Evolutionary conservation across 345 rosid species (phyloP).

Genomic region (Sisymbrium altissimum): DNA sequence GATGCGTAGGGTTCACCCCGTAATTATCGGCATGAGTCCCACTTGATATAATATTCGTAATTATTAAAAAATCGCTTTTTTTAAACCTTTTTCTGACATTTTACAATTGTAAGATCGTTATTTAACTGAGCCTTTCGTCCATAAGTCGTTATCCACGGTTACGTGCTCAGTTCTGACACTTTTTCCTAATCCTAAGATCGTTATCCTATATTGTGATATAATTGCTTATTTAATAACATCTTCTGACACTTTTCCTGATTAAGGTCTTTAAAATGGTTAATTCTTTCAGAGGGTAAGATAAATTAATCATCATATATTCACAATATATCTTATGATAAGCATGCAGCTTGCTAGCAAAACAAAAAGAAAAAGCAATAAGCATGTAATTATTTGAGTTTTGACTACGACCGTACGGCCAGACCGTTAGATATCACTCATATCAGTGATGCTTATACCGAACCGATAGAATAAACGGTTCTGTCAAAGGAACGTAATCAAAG

Average conservation of each 20-base stretch:
- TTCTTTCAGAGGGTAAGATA: background rate
- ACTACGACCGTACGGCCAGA: background rate
- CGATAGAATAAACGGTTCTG: background rate
- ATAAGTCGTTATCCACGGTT: background rate
- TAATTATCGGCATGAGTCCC: slow-evolving; percentile 9
- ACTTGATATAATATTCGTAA: background rate
- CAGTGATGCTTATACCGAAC: background rate
- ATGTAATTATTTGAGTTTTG: background rate
- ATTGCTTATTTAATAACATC: background rate
- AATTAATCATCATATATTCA: too few species aligned
- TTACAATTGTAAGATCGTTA: background rate
- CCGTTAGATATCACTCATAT: background rate
- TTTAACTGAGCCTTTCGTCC: background rate
- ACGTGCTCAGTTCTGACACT: background rate
- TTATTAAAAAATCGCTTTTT: background rate
- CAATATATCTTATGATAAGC: too few species aligned
- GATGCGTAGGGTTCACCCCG: slow-evolving; percentile 21
- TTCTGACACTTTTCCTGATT: background rate
- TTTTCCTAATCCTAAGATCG: background rate
- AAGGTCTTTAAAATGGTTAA: background rate
- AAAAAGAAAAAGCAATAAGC: background rate
- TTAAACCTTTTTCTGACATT: background rate
- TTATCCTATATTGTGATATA: background rate
- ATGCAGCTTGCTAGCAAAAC: too few species aligned
- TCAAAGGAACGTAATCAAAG: background rate